Percentiles rank a stretch among this genome's conserved stretches.
phyloP scores from a whole-genome alignment of 169 alveolate species.

The Cyclospora cayetanensis region DNA sequence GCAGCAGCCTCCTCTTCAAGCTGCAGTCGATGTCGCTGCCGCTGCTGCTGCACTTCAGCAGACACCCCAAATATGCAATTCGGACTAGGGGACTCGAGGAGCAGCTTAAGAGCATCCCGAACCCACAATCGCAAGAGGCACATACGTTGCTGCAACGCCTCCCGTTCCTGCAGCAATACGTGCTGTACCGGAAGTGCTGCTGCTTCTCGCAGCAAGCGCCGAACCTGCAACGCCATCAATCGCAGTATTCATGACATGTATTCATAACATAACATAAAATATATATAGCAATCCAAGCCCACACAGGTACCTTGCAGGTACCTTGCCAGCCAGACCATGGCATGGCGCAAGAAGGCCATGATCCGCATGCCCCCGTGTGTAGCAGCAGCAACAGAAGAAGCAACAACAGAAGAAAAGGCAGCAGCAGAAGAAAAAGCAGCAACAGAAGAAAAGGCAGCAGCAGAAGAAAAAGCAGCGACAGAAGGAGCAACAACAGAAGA shows the following conservation, averaged over 20 bases:
- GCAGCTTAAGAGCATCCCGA: slow-evolving; percentile 47
- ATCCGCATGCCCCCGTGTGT: too few relatives aligned
- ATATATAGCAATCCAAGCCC: not conserved
- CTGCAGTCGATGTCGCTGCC: slow-evolving; percentile 49
- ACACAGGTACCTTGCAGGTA: too few relatives aligned
- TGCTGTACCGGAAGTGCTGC: slow-evolving; percentile 52
- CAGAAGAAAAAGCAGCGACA: too few relatives aligned
- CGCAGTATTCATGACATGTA: not conserved
- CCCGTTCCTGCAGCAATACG: slow-evolving; percentile 58
- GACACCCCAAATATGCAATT: slow-evolving; percentile 52
- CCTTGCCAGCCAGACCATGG: too few relatives aligned
- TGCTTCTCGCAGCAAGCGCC: slow-evolving; percentile 57
- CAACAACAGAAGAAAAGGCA: too few relatives aligned
- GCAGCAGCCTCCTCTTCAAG: slow-evolving; percentile 47
- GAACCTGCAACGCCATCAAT: slow-evolving; percentile 14
- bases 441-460: too few relatives aligned
- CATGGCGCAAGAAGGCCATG: too few relatives aligned
- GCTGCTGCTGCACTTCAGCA: slow-evolving; percentile 55
- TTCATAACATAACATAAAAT: not conserved
- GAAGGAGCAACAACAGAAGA: too few relatives aligned
- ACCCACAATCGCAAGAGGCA: slow-evolving; percentile 69
- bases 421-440: too few relatives aligned
- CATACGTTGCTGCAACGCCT: slow-evolving; percentile 71
- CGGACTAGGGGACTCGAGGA: slow-evolving; percentile 57
- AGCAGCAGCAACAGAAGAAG: too few relatives aligned